A percentile compares a stretch with the other conserved stretches of the same genome.
Conservation (phyloP, 2,329 filamentous ascomycete genomes). For the Phoma herbarum region DNA sequence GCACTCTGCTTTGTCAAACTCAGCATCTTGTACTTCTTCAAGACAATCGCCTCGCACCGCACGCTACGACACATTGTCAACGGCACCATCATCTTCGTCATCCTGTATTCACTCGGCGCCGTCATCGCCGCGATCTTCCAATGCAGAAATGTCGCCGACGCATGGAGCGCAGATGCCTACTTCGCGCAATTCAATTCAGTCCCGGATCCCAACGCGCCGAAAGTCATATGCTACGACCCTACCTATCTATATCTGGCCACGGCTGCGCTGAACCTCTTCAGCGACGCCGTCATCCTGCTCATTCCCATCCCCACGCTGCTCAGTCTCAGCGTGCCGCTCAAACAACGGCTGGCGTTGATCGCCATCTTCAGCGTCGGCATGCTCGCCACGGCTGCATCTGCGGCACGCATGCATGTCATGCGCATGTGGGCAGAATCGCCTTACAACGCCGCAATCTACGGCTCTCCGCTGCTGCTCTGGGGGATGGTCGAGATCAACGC, state of each 20-base stretch:
- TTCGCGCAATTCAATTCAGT: constrained; percentile 44
- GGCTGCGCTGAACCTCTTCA: constrained; percentile 53
- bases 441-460: constrained; percentile 49
- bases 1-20: constrained; percentile 47
- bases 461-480: constrained; percentile 53
- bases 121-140: constrained; percentile 45
- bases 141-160: constrained; percentile 43
- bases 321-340: constrained; percentile 57
- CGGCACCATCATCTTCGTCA: constrained; percentile 41
- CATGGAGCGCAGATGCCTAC: constrained; percentile 39
- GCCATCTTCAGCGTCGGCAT: constrained; percentile 49
- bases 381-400: constrained; percentile 48
- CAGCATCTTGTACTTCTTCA: constrained; percentile 48
- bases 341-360: constrained; percentile 62
- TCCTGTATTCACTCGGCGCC: constrained; percentile 41
- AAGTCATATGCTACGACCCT: constrained; percentile 45
- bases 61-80: constrained; percentile 44
- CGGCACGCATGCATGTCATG: constrained; percentile 50
- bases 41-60: constrained; percentile 45
- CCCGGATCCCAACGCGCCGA: constrained; percentile 27
- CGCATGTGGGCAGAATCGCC: constrained; percentile 47
- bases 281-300: constrained; percentile 55
- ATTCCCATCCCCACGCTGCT: constrained; percentile 58
- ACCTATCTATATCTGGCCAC: constrained; percentile 48
- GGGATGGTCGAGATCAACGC: constrained; percentile 58